Evolutionary conservation across 129 eudicot genomes (phyloP), one percentile per base, ranked within the genome.

Genomic region (Helianthus tuberosus): DNA sequence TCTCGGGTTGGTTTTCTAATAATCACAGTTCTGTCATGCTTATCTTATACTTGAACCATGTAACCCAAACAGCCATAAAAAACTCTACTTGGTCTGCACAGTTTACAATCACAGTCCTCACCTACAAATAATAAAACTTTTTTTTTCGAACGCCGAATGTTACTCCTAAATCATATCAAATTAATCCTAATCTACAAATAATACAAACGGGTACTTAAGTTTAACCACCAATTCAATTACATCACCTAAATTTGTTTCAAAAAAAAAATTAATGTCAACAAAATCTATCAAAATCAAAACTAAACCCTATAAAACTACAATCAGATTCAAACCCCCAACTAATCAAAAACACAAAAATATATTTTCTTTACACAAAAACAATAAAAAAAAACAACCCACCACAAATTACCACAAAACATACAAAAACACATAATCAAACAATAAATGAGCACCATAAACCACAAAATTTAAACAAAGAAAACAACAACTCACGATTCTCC

Each of bases 401-500:
- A 52, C 65, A 68, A 80, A 74, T 74, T 75, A 50, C 17, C 54
- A 14, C 55, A 79, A 68, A 20, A 20, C 23, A 20, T 20, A 20
- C 23, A 68, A 53, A 64, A 12, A 29, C 41, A 32, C 77, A n/a
- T 25, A 68, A 48, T 47, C 27, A 55, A 11, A 77, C 13, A 64
- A 66, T 0, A 25, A 51, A 46, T 16, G 11, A 75, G 41, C 75
- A 73, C 12, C 46, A 20, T 20, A 20, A 20, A 20, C 23, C 23
- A 20, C 23, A 20, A 20, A 20, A 20, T 20, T 20, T 20, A 20
- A 20, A 20, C 23, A 20, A 3, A 7, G 5, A 15, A 20, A 16
- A 53, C 23, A 5, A 57, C 0, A 85, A 62, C 99, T 81, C 73
- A 95, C 98, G 96, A 84, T 86, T 93, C 98, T 54, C 83, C 96